Conservation (phyloP, 1,284 basidiomycete species). For the Leccinum angustisporum region DNA sequence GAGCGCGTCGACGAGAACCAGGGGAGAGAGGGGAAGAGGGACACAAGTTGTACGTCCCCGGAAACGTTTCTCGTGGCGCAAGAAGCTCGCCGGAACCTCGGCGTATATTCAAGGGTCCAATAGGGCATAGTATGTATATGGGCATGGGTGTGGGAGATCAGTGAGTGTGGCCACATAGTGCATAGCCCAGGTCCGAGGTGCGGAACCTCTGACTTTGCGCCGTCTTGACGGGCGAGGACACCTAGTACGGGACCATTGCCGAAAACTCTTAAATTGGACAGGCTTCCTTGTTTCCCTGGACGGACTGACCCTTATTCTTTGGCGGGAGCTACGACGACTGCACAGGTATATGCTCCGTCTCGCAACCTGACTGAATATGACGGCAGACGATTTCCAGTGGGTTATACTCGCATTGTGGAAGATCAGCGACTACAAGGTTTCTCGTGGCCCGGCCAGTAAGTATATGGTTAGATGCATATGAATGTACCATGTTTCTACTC, state of each 20-base stretch:
- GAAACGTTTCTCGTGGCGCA: neutral
- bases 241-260: constrained; percentile 37
- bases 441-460: constrained; percentile 39
- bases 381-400: constrained; percentile 39
- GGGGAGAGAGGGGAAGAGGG: neutral
- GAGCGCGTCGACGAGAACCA: neutral
- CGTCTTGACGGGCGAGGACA: constrained; percentile 38
- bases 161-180: too few species aligned
- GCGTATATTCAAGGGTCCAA: neutral
- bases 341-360: too few species aligned
- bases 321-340: too few species aligned
- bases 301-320: too few species aligned
- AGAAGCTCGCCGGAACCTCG: neutral
- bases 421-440: constrained; percentile 49
- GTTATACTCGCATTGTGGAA: constrained; percentile 53
- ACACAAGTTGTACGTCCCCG: neutral
- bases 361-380: too few species aligned
- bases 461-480: constrained; percentile 38
- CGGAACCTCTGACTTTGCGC: too few species aligned
- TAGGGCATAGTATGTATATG: neutral
- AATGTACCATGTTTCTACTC: neutral
- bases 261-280: constrained; percentile 17
- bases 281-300: too few species aligned
- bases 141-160: neutral
- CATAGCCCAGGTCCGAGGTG: too few species aligned